phyloP scores from a whole-genome alignment of 176 grass and related monocot species.

The Olyra latifolia region DNA sequence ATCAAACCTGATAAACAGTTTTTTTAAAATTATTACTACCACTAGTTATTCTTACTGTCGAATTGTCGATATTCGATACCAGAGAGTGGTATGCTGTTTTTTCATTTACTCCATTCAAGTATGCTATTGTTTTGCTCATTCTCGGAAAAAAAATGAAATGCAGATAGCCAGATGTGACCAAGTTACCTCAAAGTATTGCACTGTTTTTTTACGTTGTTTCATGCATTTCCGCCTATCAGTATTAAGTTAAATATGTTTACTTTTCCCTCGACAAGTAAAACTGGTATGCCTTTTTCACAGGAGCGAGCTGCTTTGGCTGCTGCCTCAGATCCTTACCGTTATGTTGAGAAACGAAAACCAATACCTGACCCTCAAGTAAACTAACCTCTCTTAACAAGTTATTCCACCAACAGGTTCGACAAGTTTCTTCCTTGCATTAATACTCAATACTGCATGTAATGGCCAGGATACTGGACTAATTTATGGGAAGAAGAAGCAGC shows the following conservation, averaged over 20 bases:
- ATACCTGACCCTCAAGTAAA: conserved; percentile 95
- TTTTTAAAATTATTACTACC: no score
- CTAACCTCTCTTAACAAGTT: not conserved
- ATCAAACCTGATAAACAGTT: not conserved
- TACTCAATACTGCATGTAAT: conserved; percentile 29
- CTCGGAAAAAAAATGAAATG: not conserved
- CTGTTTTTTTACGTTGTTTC: not conserved
- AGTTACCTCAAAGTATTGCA: not conserved
- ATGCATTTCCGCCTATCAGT: not conserved
- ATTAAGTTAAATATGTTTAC: not conserved
- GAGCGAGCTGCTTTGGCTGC: conserved; percentile 82
- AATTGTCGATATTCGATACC: no score
- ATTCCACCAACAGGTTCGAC: not conserved
- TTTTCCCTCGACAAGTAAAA: not conserved
- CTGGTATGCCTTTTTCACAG: conserved; percentile 26
- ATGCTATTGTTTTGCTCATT: not conserved
- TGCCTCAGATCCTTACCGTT: conserved; percentile 77
- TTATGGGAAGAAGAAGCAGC: conserved; percentile 85
- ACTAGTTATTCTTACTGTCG: no score
- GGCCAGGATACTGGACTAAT: conserved; percentile 78
- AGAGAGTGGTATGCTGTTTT: not conserved
- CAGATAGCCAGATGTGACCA: not conserved
- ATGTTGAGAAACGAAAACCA: conserved; percentile 91
- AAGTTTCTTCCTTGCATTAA: conserved; percentile 24
- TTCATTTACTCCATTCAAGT: not conserved